Percentiles rank a stretch among this genome's conserved stretches.
Conservation (phyloP, 2,329 filamentous ascomycete species). For the Rhexocercosporidium sp. region DNA sequence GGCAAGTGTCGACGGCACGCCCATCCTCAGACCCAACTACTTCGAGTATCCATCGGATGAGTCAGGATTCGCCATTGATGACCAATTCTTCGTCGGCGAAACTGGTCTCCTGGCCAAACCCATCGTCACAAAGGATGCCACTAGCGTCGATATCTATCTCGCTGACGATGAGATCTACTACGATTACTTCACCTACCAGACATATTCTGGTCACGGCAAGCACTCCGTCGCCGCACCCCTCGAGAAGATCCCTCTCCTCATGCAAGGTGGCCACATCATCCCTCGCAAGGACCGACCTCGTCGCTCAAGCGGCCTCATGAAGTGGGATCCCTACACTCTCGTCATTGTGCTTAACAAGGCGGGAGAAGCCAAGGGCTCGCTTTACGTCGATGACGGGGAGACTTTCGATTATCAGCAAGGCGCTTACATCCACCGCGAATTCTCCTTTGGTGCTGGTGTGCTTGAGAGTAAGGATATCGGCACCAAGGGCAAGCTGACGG, state of each 20-base stretch:
- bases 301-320: constrained; percentile 87
- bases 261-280: constrained; percentile 92
- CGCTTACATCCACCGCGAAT: constrained; percentile 85
- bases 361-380: constrained; percentile 76
- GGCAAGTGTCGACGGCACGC: constrained; percentile 80
- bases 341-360: constrained; percentile 74
- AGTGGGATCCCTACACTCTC: constrained; percentile 92
- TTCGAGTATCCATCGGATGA: constrained; percentile 90
- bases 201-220: constrained; percentile 73
- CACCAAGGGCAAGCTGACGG: constrained; percentile 63
- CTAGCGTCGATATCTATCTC: constrained; percentile 80
- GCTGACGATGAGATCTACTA: constrained; percentile 91
- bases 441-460: constrained; percentile 64
- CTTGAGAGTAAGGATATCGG: constrained; percentile 74
- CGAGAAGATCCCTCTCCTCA: constrained; percentile 85
- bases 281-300: constrained; percentile 87
- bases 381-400: constrained; percentile 95
- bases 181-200: constrained; percentile 89
- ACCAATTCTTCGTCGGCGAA: constrained; percentile 89
- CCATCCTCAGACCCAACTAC: constrained; percentile 90
- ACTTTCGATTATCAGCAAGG: constrained; percentile 86
- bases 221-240: constrained; percentile 75
- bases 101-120: constrained; percentile 94
- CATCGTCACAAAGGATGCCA: constrained; percentile 77
- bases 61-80: constrained; percentile 84